Conservation (phyloP, 371 early-diverging fungal genomes). For the Funneliformis caledonium region DNA sequence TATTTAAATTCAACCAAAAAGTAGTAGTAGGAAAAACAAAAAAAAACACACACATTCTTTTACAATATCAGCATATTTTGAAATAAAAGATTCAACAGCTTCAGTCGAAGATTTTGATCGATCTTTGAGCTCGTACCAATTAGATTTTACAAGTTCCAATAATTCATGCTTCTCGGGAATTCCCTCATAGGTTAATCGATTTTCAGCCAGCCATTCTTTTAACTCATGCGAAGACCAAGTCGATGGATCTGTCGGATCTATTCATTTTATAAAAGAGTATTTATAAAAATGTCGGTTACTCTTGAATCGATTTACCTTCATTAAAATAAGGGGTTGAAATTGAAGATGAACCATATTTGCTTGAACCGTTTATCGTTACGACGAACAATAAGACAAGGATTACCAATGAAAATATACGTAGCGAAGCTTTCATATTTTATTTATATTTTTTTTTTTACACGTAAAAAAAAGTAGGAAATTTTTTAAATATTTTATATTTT, state of each 20-base stretch:
- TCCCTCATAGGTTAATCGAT: constrained; percentile 11
- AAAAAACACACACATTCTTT: constrained; percentile 8
- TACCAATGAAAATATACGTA: neutral
- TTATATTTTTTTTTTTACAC: neutral
- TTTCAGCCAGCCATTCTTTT: constrained; percentile 38
- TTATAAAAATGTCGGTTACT: neutral
- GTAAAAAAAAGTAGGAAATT: neutral
- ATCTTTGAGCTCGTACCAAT: constrained; percentile 1
- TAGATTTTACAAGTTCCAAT: neutral
- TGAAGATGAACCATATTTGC: neutral
- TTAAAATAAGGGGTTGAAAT: no score
- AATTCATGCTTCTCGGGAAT: constrained; percentile 35
- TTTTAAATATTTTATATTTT: neutral
- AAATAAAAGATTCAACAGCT: constrained; percentile 8
- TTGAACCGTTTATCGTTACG: neutral
- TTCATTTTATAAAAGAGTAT: neutral
- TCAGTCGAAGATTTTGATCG: neutral
- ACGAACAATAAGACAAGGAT: neutral
- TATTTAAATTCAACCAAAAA: no score
- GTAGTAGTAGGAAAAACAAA: no score
- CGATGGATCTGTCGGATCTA: constrained; percentile 19
- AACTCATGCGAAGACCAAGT: constrained; percentile 29
- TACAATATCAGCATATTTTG: neutral
- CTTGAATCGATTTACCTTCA: neutral
- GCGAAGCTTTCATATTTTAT: neutral